Base-by-base conservation (phyloP, 2,329 filamentous ascomycete species). In the Tolypocladium sp. region DNA sequence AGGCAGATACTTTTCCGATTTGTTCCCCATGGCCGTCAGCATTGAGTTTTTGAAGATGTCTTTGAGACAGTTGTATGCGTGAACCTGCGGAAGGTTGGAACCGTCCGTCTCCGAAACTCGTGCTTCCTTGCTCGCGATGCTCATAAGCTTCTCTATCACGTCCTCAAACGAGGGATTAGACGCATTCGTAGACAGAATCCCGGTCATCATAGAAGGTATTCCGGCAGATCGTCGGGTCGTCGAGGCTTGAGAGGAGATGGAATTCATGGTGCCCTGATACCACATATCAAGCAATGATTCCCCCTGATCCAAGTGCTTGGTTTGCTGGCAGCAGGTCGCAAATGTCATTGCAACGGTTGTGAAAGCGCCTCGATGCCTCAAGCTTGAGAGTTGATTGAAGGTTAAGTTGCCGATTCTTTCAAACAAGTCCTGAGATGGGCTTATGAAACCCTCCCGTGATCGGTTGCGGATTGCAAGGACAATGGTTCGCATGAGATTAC, bases 301-400 rank as follows among this genome's bases (percentile, higher is more conserved):
- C 20, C 63, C 60, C 30, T 69, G 61, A 40, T 72, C 70, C 27
- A 78, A 70, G 37, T 83, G 79, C 56, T 82, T 79, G 10, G 83
- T 73, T 72, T 86, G 67, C 76, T 87, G 79, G 63, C 93, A 97
- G 67, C 92, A 95, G 33, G 84, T 81, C 1, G 85, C 82, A 72
- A 97, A 97, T 0, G 92, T 96, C 57, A 91, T 86, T 0, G 93
- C 90, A 2, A 97, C 94, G 0, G 93, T 93, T 0, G 91, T 94
- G 68, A 97, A 96, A 8, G 94, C 94, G 59, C 94, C 94, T 59
- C 94, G 84, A 71, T 99, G 94, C 46, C 94, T 84, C 37, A 99
- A 78, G 57, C 84, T 89, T 0, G 91, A 85, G 10, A 99, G 79
- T 68, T 99, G 91, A 2, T 84, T 83, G 68, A 97, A 96, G 20